Base-by-base conservation (phyloP, 805 yeast species). In the Saturnispora ahearnii region DNA sequence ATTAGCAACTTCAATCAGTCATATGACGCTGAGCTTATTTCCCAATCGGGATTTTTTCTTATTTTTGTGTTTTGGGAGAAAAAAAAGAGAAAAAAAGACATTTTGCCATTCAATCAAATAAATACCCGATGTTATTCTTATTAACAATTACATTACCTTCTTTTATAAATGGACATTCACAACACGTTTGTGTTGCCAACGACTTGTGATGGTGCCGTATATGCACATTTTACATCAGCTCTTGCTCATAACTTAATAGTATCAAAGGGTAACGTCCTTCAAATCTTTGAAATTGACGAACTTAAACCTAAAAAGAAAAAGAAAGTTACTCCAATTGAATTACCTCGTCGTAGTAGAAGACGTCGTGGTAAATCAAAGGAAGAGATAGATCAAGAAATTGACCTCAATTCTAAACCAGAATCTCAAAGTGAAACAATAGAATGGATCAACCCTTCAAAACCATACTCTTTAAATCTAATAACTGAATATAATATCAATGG, bases 401-500 rank as follows among this genome's bases (percentile, higher is more conserved):
- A 26, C 9, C 6, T 8, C 9, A 26, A 26, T 26, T 52, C 50
- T 26, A 62, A 57, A 26, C 50, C 46, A 15, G 49, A 40, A 10
- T 44, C 44, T 21, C 41, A 28, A 21, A 21, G 52, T 6, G 60
- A 56, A 42, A 53, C 60, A 32, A 56, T 56, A 31, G 45, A 57
- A 21, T 60, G 58, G 7, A 58, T 51, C 52, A 13, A 36, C 28
- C 50, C 50, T 15, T 8, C 40, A 13, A 47, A 44, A 51, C 46
- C 41, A 38, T 57, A 64, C 38, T 67, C 66, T 44, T 62, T 76
- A 49, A 62, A 65, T 7, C 62, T 83, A 44, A 62, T 80, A 2
- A 68, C 78, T n/a, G 95, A 88, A 61, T 84, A 76, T 64, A 74
- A 77, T 50, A 65, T 91, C 34, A 79, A 82, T 49, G 97, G 96